Evolutionary conservation across 805 yeast species (phyloP).

Genomic region (Teunomyces atbi): DNA sequence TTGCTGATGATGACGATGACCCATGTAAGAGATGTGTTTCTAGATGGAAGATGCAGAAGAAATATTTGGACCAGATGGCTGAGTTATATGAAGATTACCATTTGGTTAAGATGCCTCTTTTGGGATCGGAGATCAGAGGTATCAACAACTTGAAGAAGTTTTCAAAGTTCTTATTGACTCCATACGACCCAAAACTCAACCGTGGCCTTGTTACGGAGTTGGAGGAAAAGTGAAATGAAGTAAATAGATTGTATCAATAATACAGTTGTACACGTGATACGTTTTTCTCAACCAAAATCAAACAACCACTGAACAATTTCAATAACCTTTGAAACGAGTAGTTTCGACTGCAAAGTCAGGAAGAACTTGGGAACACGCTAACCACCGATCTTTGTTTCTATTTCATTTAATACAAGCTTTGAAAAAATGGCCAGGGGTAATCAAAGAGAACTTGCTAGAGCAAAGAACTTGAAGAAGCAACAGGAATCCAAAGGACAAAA

Average conservation of each 20-base stretch:
- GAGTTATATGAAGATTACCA: conserved; percentile 98
- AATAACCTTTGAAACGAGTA: background rate
- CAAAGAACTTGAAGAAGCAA: conserved; percentile 79
- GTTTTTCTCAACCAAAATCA: background rate
- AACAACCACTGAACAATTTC: background rate
- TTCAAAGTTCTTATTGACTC: conserved; percentile 74
- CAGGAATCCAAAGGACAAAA: conserved; percentile 59
- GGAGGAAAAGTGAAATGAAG: conserved; percentile 41
- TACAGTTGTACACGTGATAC: conserved; percentile 1
- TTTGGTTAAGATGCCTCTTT: conserved; percentile 89
- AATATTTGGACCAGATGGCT: conserved; percentile 91
- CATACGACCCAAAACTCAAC: conserved; percentile 70
- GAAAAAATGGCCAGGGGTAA: conserved; percentile 86
- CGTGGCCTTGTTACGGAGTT: conserved; percentile 51
- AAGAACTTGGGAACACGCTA: background rate
- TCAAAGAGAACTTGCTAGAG: conserved; percentile 92
- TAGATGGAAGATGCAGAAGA: conserved; percentile 93
- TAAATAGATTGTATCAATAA: background rate
- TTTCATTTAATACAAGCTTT: background rate
- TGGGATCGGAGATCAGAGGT: conserved; percentile 95
- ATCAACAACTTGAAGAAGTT: conserved; percentile 79
- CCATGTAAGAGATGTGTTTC: conserved; percentile 87
- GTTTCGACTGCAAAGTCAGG: background rate
- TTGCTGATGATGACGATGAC: conserved; percentile 74
- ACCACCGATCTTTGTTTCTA: background rate